Conservation (phyloP, 2,329 filamentous ascomycete species). For the Cytospora chrysosperma region DNA sequence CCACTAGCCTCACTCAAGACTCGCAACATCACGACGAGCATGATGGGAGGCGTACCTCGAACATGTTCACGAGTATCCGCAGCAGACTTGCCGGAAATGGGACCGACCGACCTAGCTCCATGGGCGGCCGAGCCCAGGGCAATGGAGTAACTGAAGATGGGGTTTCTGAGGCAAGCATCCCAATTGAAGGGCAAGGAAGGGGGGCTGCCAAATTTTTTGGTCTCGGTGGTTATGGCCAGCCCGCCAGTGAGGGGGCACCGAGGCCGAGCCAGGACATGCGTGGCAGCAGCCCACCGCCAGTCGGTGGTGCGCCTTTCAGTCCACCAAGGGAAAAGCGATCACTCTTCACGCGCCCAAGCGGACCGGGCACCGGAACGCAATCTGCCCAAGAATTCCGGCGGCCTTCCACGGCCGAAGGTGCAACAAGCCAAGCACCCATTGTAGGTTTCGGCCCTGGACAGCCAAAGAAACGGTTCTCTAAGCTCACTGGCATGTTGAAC, state of each 20-base stretch:
- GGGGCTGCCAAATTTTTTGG: constrained; percentile 43
- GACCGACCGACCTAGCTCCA: constrained; percentile 33
- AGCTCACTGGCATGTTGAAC: constrained; percentile 34
- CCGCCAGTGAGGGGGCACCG: constrained; percentile 25
- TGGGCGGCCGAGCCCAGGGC: constrained; percentile 26
- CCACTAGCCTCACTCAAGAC: constrained; percentile 26
- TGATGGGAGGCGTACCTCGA: constrained; percentile 40
- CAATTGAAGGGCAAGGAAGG: constrained; percentile 39
- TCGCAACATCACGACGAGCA: constrained; percentile 35
- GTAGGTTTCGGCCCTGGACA: constrained; percentile 22
- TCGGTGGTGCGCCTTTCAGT: constrained; percentile 6
- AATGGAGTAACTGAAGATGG: constrained; percentile 37
- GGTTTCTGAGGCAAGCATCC: constrained; percentile 42
- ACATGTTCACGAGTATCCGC: constrained; percentile 53
- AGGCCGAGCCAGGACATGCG: constrained; percentile 33
- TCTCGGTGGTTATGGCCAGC: constrained; percentile 28
- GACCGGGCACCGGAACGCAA: constrained; percentile 16
- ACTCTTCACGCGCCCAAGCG: constrained; percentile 32
- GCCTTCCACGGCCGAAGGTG: constrained; percentile 20
- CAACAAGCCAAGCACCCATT: constrained; percentile 14
- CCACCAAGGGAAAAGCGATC: constrained; percentile 28
- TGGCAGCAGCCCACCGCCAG: not conserved
- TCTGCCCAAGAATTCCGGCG: constrained; percentile 20
- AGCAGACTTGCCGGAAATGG: constrained; percentile 40
- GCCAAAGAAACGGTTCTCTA: constrained; percentile 49